These are phyloP conservation scores for Boletus barrowsii DNA, from an alignment of 768 basidiomycete species.

Conservation along the genomic window DNA sequence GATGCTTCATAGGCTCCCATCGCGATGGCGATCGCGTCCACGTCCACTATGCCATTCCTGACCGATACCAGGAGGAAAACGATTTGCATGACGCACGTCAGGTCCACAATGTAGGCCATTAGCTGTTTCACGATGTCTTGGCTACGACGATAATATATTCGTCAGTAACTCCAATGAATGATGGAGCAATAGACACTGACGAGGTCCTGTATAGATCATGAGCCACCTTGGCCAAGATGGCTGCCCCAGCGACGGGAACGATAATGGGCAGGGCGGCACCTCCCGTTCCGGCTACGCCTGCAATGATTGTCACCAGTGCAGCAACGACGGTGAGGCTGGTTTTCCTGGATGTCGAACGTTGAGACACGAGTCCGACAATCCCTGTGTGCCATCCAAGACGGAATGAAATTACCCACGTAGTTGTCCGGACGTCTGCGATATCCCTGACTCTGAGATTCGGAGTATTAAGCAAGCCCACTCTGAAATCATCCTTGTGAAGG, in stretches of 20 bases:
- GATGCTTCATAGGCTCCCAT: not conserved
- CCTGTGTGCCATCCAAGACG: no score
- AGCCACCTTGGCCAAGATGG: not conserved
- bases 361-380: no score
- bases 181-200: not conserved
- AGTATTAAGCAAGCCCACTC: not conserved
- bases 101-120: no score
- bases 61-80: not conserved
- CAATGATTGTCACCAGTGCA: slow-evolving; percentile 6
- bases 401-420: no score
- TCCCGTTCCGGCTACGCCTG: not conserved
- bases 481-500: not conserved
- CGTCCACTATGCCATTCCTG: not conserved
- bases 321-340: not conserved
- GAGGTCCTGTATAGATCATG: not conserved
- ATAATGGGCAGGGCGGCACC: slow-evolving; percentile 1
- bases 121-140: not conserved
- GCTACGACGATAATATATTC: not conserved
- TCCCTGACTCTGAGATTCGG: not conserved
- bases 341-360: not conserved
- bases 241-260: not conserved
- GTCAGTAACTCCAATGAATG: no score
- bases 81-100: not conserved
- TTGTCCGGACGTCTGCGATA: not conserved
- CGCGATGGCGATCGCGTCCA: not conserved